A percentile compares a stretch with the other conserved stretches of the same genome.
phyloP scores from a whole-genome alignment of 2,329 filamentous ascomycete species.

The Falciphora oryzae region DNA sequence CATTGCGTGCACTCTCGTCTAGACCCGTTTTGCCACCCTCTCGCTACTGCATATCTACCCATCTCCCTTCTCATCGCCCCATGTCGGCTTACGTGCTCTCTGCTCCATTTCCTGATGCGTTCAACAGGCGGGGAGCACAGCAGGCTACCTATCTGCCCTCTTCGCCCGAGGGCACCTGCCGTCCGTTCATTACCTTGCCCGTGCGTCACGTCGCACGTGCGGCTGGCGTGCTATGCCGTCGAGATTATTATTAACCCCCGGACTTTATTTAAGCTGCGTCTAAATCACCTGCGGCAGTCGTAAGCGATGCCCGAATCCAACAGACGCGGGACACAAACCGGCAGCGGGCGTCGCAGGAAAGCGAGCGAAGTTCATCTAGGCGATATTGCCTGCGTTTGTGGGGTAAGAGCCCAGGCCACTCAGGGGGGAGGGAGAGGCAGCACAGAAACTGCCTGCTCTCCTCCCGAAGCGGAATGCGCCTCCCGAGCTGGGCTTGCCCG shows the following conservation, averaged over 20 bases:
- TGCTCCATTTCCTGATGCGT: too few species aligned
- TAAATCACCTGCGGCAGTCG: background rate
- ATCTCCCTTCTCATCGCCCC: background rate
- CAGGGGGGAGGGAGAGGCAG: background rate
- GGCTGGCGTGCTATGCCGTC: background rate
- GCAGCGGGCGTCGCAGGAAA: background rate
- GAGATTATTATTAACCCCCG: background rate
- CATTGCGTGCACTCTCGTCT: background rate
- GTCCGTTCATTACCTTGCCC: background rate
- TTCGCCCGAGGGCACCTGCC: background rate
- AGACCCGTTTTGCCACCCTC: background rate
- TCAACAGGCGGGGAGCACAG: too few species aligned
- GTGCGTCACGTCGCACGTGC: background rate
- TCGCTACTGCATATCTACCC: background rate
- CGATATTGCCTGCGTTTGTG: conserved; percentile 6
- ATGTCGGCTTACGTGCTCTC: too few species aligned
- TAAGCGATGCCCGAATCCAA: background rate
- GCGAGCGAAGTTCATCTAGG: background rate
- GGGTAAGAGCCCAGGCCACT: conserved; percentile 1
- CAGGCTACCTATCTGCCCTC: background rate
- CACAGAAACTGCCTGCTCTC: background rate
- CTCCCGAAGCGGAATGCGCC: background rate
- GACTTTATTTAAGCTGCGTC: background rate
- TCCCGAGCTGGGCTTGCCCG: background rate
- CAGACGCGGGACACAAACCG: conserved; percentile 1